Conservation (phyloP, 2,329 filamentous ascomycete species). For the Exophiala alcalophila region DNA sequence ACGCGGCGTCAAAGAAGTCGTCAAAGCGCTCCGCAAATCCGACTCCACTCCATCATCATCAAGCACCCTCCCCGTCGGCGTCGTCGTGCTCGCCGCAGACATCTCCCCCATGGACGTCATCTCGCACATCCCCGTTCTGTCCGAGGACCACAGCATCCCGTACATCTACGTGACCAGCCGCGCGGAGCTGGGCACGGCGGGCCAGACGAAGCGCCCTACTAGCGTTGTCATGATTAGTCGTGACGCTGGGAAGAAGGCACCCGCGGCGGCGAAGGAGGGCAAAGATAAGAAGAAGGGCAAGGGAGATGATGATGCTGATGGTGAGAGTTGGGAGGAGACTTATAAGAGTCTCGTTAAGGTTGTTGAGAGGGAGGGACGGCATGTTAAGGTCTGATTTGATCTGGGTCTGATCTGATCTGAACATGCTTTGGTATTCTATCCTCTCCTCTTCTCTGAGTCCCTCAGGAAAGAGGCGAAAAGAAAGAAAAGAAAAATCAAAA, state of each 20-base stretch:
- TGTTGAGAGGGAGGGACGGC: slow-evolving; percentile 57
- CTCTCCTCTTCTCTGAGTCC: too few relatives aligned
- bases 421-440: too few relatives aligned
- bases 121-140: slow-evolving; percentile 93
- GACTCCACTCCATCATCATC: slow-evolving; percentile 51
- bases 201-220: slow-evolving; percentile 92
- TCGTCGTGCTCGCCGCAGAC: slow-evolving; percentile 92
- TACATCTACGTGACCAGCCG: slow-evolving; percentile 93
- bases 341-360: slow-evolving; percentile 58
- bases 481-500: too few relatives aligned
- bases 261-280: slow-evolving; percentile 42
- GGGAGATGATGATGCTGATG: slow-evolving; percentile 44
- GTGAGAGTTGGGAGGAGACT: slow-evolving; percentile 49
- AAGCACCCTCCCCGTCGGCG: slow-evolving; percentile 59
- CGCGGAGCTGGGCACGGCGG: slow-evolving; percentile 88
- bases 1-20: slow-evolving; percentile 97
- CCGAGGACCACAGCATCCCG: slow-evolving; percentile 95
- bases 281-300: slow-evolving; percentile 50
- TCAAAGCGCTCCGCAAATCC: slow-evolving; percentile 96
- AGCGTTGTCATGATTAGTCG: slow-evolving; percentile 82
- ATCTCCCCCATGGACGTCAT: slow-evolving; percentile 99
- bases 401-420: neutral
- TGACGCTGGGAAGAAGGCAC: slow-evolving; percentile 46
- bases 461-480: too few relatives aligned
- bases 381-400: slow-evolving; percentile 49